These are phyloP conservation scores for Beauveria scarabaeidicola DNA, from an alignment of 2,329 filamentous ascomycete genomes.

Conservation along the genomic window DNA sequence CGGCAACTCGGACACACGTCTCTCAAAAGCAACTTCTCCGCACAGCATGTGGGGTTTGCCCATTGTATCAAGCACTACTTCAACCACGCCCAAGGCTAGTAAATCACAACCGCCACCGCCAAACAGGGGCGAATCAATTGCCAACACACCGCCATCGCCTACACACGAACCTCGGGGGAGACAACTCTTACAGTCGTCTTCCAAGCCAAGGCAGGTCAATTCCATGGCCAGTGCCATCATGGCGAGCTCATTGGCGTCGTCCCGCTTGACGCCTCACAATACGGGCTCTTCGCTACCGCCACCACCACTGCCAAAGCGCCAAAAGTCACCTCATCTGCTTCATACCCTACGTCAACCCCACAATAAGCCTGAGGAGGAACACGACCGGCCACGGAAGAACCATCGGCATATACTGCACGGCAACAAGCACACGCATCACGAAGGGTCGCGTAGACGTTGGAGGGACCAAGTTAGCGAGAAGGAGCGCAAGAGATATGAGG, in stretches of 20 bases:
- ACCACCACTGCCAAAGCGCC: slow-evolving; percentile 32
- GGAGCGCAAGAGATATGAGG: slow-evolving; percentile 75
- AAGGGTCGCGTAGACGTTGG: slow-evolving; percentile 69
- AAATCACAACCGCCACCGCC: slow-evolving; percentile 15
- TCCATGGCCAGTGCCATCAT: slow-evolving; percentile 67
- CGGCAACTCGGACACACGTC: slow-evolving; percentile 13
- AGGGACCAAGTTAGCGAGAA: slow-evolving; percentile 62
- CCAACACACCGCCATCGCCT: slow-evolving; percentile 27
- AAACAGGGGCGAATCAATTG: slow-evolving; percentile 13
- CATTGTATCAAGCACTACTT: slow-evolving; percentile 10
- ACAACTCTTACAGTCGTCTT: slow-evolving; percentile 20
- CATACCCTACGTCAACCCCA: slow-evolving; percentile 56
- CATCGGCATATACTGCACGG: slow-evolving; percentile 45
- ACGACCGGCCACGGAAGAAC: slow-evolving; percentile 40
- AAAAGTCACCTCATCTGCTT: slow-evolving; percentile 47
- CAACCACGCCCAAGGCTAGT: slow-evolving; percentile 4
- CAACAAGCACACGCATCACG: slow-evolving; percentile 63
- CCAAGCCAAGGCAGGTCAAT: slow-evolving; percentile 44
- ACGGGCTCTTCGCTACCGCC: slow-evolving; percentile 27
- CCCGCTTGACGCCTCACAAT: slow-evolving; percentile 39
- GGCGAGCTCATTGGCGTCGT: slow-evolving; percentile 62
- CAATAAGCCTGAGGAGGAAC: slow-evolving; percentile 43
- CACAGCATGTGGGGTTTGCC: slow-evolving; percentile 9
- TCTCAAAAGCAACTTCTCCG: slow-evolving; percentile 4
- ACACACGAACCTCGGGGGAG: slow-evolving; percentile 24